Conservation (phyloP, 2,329 filamentous ascomycete species). For the Thielaviopsis populi region DNA sequence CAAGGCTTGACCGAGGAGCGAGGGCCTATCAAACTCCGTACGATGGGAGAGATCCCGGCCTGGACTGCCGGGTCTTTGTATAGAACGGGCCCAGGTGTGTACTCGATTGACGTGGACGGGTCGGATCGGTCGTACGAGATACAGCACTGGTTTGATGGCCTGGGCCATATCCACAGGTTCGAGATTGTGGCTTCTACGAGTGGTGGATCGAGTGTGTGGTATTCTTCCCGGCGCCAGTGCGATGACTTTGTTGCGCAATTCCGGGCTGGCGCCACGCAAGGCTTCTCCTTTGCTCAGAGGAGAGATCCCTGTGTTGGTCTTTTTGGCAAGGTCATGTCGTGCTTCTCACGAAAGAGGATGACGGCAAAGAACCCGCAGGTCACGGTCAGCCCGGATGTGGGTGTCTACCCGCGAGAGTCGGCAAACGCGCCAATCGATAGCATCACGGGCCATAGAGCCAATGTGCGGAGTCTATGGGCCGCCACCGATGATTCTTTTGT, state of each 20-base stretch:
- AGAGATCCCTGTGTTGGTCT: constrained; percentile 59
- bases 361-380: constrained; percentile 47
- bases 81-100: constrained; percentile 57
- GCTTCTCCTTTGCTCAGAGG: constrained; percentile 53
- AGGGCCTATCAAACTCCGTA: constrained; percentile 45
- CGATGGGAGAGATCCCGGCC: constrained; percentile 52
- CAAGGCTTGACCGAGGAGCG: constrained; percentile 50
- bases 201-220: constrained; percentile 35
- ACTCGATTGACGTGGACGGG: constrained; percentile 34
- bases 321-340: constrained; percentile 54
- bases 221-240: constrained; percentile 55
- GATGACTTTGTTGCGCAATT: constrained; percentile 48
- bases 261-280: constrained; percentile 40
- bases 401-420: constrained; percentile 28
- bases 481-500: constrained; percentile 41
- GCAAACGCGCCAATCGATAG: constrained; percentile 15
- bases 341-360: constrained; percentile 32
- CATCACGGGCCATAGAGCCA: constrained; percentile 25
- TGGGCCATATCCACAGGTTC: constrained; percentile 57
- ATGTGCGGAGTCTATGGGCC: constrained; percentile 36
- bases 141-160: constrained; percentile 71
- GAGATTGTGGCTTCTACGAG: constrained; percentile 38
- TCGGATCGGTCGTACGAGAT: constrained; percentile 34
- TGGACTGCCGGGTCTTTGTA: constrained; percentile 61
- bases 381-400: constrained; percentile 48